These are phyloP conservation scores for Penicillium sp. DNA, from an alignment of 2,329 filamentous ascomycete genomes.

Conservation along the genomic window DNA sequence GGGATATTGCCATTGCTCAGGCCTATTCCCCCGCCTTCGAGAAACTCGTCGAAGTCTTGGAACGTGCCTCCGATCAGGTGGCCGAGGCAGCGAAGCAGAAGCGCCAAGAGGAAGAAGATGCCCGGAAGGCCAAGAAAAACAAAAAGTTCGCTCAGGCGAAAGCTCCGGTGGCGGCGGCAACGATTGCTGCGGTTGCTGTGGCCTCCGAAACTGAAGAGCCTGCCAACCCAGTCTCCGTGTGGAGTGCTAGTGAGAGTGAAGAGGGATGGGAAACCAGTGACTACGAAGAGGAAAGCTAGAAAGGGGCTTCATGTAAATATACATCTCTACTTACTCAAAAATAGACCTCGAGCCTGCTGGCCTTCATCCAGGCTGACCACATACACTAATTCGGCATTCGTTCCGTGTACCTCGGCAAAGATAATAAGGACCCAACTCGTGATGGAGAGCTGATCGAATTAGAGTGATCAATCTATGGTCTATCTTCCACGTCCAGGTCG, in stretches of 20 bases:
- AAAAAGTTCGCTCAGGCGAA: constrained; percentile 19
- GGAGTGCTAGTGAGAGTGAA: constrained; percentile 40
- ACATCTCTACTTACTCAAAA: not conserved
- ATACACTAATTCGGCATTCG: too few relatives aligned
- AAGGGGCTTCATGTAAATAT: constrained; percentile 3
- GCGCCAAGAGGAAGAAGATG: constrained; percentile 23
- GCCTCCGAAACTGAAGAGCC: constrained; percentile 6
- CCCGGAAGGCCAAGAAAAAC: constrained; percentile 21
- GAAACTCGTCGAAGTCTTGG: constrained; percentile 48
- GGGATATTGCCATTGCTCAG: constrained; percentile 57
- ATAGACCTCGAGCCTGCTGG: too few relatives aligned
- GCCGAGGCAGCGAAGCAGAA: constrained; percentile 24
- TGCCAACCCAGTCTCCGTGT: constrained; percentile 20
- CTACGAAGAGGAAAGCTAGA: not conserved
- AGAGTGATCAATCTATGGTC: too few relatives aligned
- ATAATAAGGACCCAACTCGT: too few relatives aligned
- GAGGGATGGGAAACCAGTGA: constrained; percentile 36
- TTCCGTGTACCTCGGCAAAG: too few relatives aligned
- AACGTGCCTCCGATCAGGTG: constrained; percentile 31
- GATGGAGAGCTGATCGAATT: too few relatives aligned
- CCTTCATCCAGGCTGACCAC: too few relatives aligned
- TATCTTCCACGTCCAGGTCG: too few relatives aligned
- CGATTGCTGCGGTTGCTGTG: constrained; percentile 6
- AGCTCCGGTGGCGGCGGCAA: constrained; percentile 6
- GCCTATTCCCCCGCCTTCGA: constrained; percentile 57